A percentile compares a stretch with the other conserved stretches of the same genome.
These are phyloP conservation scores for Coemansia sp. DNA, from an alignment of 192 early-diverging fungal species.

Conservation along the genomic window DNA sequence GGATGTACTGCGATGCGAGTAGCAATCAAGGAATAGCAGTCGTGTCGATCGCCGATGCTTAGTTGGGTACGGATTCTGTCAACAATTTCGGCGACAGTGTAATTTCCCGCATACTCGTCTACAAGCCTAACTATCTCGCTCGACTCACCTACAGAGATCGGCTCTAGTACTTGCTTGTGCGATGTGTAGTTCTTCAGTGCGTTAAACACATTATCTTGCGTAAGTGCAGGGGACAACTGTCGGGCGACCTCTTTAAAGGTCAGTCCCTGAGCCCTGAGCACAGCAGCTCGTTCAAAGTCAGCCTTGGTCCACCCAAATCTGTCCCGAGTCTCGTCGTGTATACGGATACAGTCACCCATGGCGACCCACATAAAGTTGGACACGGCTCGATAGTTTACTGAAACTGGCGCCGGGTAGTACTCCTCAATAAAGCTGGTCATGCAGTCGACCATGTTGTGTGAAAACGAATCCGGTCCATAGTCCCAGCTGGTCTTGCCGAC, in stretches of 20 bases:
- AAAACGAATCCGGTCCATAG: slow-evolving; percentile 13
- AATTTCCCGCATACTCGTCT: too few species aligned
- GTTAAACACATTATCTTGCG: too few species aligned
- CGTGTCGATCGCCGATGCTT: too few species aligned
- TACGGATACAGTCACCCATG: slow-evolving; percentile 14
- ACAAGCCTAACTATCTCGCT: too few species aligned
- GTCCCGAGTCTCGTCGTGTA: slow-evolving; percentile 6
- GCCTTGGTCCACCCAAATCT: slow-evolving; percentile 13
- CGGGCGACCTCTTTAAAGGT: slow-evolving; percentile 6
- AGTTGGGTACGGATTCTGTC: too few species aligned
- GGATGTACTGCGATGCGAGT: too few species aligned
- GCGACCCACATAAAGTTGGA: slow-evolving; percentile 34
- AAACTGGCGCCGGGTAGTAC: slow-evolving; percentile 14
- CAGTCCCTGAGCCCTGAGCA: slow-evolving; percentile 11
- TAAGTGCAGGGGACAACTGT: slow-evolving; percentile 8
- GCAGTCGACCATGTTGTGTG: slow-evolving; percentile 3
- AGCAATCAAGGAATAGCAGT: too few species aligned
- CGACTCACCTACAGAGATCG: too few species aligned
- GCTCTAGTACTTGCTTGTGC: too few species aligned
- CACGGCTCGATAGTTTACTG: slow-evolving; percentile 15
- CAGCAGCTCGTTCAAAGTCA: background rate
- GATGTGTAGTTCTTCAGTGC: too few species aligned
- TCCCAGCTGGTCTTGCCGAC: slow-evolving; percentile 15
- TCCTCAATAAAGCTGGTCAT: slow-evolving; percentile 16
- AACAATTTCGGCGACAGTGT: too few species aligned